Conservation (phyloP, 768 basidiomycete species). For the Suillus weaverae region DNA sequence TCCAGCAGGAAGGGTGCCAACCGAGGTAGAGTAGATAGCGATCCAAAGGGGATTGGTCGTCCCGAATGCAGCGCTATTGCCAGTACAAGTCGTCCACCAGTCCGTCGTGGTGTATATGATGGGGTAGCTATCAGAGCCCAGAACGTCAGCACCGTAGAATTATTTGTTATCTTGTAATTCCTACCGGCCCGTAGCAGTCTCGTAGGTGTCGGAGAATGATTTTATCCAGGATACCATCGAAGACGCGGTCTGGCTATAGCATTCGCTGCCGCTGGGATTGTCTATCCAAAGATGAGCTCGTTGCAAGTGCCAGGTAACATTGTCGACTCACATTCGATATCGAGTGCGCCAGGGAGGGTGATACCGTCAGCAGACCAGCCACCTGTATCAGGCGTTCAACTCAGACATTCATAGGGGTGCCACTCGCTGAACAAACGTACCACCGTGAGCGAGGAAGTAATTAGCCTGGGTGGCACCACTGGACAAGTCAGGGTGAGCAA, state of each 20-base stretch:
- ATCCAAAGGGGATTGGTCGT: constrained; percentile 60
- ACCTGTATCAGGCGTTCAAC: constrained; percentile 26
- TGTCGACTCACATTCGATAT: constrained; percentile 53
- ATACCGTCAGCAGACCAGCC: constrained; percentile 56
- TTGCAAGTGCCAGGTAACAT: not conserved
- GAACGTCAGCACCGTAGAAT: constrained; percentile 1
- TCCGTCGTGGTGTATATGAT: constrained; percentile 64
- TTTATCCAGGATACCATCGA: constrained; percentile 64
- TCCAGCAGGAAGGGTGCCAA: constrained; percentile 59
- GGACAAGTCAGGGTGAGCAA: constrained; percentile 53
- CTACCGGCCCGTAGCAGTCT: constrained; percentile 47
- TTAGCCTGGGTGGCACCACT: constrained; percentile 59
- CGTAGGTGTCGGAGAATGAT: constrained; percentile 63
- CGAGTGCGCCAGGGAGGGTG: constrained; percentile 64
- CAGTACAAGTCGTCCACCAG: constrained; percentile 72
- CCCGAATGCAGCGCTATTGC: constrained; percentile 52
- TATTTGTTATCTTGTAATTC: not conserved
- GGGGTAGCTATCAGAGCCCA: constrained; percentile 36
- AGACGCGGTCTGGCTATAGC: constrained; percentile 53
- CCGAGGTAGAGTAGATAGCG: constrained; percentile 48
- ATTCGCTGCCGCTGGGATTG: constrained; percentile 50
- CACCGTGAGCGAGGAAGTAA: constrained; percentile 59
- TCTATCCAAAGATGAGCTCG: constrained; percentile 33
- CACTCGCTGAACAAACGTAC: constrained; percentile 23
- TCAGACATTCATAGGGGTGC: not conserved